Percentiles rank a stretch among this genome's conserved stretches.
phyloP scores from a whole-genome alignment of 75 land plant species.

The Ceratopteris richardii region DNA sequence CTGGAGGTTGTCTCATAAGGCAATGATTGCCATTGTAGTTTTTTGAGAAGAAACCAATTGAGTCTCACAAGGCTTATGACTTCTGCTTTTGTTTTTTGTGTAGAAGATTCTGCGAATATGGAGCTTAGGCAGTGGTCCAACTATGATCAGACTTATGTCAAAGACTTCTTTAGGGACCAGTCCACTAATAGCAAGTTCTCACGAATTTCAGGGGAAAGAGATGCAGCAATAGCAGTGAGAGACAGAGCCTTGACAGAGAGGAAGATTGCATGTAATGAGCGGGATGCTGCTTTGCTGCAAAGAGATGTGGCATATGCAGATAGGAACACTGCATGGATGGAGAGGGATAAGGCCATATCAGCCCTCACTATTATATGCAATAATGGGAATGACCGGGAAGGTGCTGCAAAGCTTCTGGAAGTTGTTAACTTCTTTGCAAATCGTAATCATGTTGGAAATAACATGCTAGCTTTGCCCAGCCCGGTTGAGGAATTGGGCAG shows the following conservation, averaged over 20 bases:
- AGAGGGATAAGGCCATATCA: slow-evolving; percentile 15
- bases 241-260: slow-evolving; percentile 45
- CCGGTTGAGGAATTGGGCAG: background rate
- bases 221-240: slow-evolving; percentile 52
- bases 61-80: no score
- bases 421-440: background rate
- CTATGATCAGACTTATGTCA: background rate
- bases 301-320: slow-evolving; percentile 24
- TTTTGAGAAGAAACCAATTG: no score
- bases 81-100: no score
- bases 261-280: slow-evolving; percentile 20
- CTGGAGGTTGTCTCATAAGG: no score
- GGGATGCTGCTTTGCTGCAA: slow-evolving; percentile 22
- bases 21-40: no score
- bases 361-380: slow-evolving; percentile 14
- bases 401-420: background rate
- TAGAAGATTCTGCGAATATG: background rate
- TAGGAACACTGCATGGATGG: slow-evolving; percentile 12
- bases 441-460: background rate
- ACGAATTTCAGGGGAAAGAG: slow-evolving; percentile 45
- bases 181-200: slow-evolving; percentile 16
- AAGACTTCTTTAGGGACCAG: slow-evolving; percentile 1
- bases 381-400: background rate
- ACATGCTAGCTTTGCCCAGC: background rate
- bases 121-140: background rate